A percentile compares a stretch with the other conserved stretches of the same genome.
Evolutionary conservation across 768 basidiomycete genomes (phyloP).

Genomic region (Pleurotus platypus): DNA sequence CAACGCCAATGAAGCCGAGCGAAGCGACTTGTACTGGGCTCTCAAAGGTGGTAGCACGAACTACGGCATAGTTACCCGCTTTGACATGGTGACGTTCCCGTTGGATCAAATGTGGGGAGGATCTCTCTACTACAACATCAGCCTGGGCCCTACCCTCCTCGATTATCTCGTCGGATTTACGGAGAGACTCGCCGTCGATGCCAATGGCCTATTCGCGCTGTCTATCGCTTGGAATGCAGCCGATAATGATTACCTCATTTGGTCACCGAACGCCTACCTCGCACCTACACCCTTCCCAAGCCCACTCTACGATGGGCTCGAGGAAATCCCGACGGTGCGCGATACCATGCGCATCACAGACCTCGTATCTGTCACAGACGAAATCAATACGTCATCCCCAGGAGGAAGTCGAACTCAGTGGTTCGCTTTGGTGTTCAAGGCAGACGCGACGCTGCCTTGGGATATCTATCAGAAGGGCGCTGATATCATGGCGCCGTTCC

Average conservation of each 20-base stretch:
- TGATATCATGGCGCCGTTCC: background rate
- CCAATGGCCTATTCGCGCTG: slow-evolving; percentile 8
- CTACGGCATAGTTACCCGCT: slow-evolving; percentile 16
- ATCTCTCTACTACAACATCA: slow-evolving; percentile 10
- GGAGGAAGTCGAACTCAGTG: slow-evolving; percentile 10
- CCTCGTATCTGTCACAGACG: background rate
- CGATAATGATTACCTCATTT: slow-evolving; percentile 9
- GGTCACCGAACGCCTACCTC: slow-evolving; percentile 8
- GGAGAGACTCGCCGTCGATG: slow-evolving; percentile 1
- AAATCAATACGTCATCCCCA: background rate
- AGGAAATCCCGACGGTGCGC: background rate
- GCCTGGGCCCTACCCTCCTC: slow-evolving; percentile 1
- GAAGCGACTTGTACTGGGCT: slow-evolving; percentile 15
- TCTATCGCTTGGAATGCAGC: slow-evolving; percentile 6
- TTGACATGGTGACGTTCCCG: slow-evolving; percentile 11
- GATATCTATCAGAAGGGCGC: slow-evolving; percentile 10
- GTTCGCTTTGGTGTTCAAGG: slow-evolving; percentile 9
- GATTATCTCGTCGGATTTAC: slow-evolving; percentile 9
- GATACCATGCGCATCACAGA: slow-evolving; percentile 8
- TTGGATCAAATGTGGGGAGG: slow-evolving; percentile 13
- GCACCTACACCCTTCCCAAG: slow-evolving; percentile 1
- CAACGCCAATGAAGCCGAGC: slow-evolving; percentile 7
- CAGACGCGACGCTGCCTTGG: slow-evolving; percentile 5
- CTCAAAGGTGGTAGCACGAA: slow-evolving; percentile 16
- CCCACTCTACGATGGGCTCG: slow-evolving; percentile 9